These are phyloP conservation scores for Echinosophora koreensis DNA, from an alignment of 306 rosid species.

Conservation along the genomic window DNA sequence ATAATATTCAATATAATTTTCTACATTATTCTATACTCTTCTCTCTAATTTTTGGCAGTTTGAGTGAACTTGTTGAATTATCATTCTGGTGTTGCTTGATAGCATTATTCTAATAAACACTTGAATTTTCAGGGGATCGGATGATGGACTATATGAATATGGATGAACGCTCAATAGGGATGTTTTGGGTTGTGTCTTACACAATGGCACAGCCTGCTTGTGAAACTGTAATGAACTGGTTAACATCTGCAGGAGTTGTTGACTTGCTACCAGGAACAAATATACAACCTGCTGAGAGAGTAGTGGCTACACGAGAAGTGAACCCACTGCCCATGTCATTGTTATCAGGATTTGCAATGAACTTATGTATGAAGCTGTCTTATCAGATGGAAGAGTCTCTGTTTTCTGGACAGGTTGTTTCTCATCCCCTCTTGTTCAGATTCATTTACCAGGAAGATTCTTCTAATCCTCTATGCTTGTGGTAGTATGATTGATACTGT, in stretches of 20 bases:
- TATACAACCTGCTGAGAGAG: conserved; percentile 76
- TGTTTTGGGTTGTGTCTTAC: conserved; percentile 99
- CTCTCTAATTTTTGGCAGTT: conserved; percentile 20
- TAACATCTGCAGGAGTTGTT: conserved; percentile 73
- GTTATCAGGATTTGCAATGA: conserved; percentile 90
- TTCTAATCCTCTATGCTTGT: conserved; percentile 1
- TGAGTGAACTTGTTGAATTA: conserved; percentile 18
- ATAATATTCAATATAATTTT: no score
- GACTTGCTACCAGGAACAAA: conserved; percentile 72
- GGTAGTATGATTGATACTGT: conserved; percentile 20
- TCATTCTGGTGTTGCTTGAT: conserved; percentile 17
- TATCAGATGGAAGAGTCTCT: conserved; percentile 92
- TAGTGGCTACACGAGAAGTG: conserved; percentile 86
- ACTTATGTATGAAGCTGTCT: conserved; percentile 87
- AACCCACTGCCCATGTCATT: conserved; percentile 95
- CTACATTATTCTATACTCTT: background rate
- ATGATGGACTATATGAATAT: conserved; percentile 96
- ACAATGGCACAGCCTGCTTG: conserved; percentile 99
- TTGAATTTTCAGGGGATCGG: conserved; percentile 78
- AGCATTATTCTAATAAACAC: conserved; percentile 28
- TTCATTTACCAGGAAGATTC: conserved; percentile 19
- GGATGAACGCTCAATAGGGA: conserved; percentile 98
- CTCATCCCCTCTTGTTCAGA: background rate
- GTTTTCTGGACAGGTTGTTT: conserved; percentile 80
- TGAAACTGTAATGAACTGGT: conserved; percentile 92